Percentiles rank a stretch among this genome's conserved stretches.
These are phyloP conservation scores for Conoideocrella luteorostrata DNA, from an alignment of 2,329 filamentous ascomycete species.

Conservation along the genomic window DNA sequence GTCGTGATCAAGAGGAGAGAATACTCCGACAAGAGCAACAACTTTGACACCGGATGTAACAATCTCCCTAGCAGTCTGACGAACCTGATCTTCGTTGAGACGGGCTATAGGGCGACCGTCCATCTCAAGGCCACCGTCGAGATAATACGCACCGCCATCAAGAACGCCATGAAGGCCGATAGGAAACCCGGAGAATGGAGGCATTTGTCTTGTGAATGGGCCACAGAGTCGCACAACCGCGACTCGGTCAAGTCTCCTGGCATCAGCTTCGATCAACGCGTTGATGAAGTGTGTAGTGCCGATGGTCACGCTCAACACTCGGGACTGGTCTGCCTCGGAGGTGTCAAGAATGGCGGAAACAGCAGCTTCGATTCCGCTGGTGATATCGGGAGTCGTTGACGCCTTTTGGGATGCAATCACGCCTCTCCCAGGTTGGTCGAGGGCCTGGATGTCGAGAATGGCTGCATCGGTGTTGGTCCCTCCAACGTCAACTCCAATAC, in stretches of 20 bases:
- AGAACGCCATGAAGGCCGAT: conserved; percentile 32
- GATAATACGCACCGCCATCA: conserved; percentile 32
- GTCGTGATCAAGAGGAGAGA: conserved; percentile 37
- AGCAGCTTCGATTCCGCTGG: conserved; percentile 40
- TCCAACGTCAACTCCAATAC: conserved; percentile 37
- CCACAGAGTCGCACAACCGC: conserved; percentile 41
- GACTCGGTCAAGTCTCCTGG: conserved; percentile 34
- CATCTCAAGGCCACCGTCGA: conserved; percentile 41
- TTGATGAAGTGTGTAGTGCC: conserved; percentile 47
- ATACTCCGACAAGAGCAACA: conserved; percentile 38
- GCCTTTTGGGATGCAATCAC: conserved; percentile 43
- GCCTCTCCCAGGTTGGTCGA: conserved; percentile 28
- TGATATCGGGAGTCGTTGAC: conserved; percentile 43
- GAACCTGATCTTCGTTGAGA: conserved; percentile 31
- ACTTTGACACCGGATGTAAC: conserved; percentile 26
- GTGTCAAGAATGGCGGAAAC: conserved; percentile 35
- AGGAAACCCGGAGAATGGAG: conserved; percentile 41
- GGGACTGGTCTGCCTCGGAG: conserved; percentile 28
- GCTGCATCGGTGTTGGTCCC: conserved; percentile 39
- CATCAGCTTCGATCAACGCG: conserved; percentile 40
- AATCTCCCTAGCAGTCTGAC: conserved; percentile 25
- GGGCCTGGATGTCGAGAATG: conserved; percentile 34
- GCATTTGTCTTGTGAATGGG: conserved; percentile 36
- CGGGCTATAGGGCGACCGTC: conserved; percentile 38
- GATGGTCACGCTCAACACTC: conserved; percentile 41